These are phyloP conservation scores for Fusarium ramigenum DNA, from an alignment of 2,329 filamentous ascomycete genomes.

Conservation along the genomic window DNA sequence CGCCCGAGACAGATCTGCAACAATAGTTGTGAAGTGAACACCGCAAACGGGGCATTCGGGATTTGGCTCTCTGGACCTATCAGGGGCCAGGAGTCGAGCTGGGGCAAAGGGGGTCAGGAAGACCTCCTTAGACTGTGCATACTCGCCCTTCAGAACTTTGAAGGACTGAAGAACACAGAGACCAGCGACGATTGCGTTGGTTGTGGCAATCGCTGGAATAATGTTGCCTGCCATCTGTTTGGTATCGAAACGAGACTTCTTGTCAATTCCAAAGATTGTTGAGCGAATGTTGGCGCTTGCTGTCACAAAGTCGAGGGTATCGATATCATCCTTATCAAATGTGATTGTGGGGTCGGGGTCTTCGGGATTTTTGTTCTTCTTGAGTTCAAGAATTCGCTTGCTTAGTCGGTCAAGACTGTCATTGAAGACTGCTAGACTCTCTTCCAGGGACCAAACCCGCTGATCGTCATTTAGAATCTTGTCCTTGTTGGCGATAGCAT, in stretches of 20 bases:
- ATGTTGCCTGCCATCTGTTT: slow-evolving; percentile 99
- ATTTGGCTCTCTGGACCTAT: slow-evolving; percentile 72
- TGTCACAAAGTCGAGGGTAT: slow-evolving; percentile 94
- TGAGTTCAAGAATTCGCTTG: slow-evolving; percentile 74
- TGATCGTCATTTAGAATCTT: slow-evolving; percentile 74
- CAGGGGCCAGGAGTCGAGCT: slow-evolving; percentile 67
- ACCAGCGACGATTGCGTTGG: slow-evolving; percentile 94
- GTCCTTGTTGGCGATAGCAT: slow-evolving; percentile 61
- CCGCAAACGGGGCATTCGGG: slow-evolving; percentile 86
- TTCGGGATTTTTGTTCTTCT: slow-evolving; percentile 57
- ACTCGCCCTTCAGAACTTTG: slow-evolving; percentile 83
- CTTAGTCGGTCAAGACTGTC: slow-evolving; percentile 84
- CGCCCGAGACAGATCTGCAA: slow-evolving; percentile 74
- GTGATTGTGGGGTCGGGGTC: slow-evolving; percentile 72
- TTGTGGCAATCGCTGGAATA: slow-evolving; percentile 97
- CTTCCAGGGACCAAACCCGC: slow-evolving; percentile 78
- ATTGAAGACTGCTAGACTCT: slow-evolving; percentile 87
- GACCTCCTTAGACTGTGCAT: slow-evolving; percentile 78
- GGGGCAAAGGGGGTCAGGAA: slow-evolving; percentile 78
- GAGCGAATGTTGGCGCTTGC: slow-evolving; percentile 91
- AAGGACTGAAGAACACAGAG: slow-evolving; percentile 92
- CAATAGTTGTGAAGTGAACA: slow-evolving; percentile 72
- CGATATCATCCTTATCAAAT: slow-evolving; percentile 97
- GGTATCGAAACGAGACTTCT: slow-evolving; percentile 92
- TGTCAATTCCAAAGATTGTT: slow-evolving; percentile 86